Conservation (phyloP, 73 alveolate species). For the Symbiodinium pilosum region DNA sequence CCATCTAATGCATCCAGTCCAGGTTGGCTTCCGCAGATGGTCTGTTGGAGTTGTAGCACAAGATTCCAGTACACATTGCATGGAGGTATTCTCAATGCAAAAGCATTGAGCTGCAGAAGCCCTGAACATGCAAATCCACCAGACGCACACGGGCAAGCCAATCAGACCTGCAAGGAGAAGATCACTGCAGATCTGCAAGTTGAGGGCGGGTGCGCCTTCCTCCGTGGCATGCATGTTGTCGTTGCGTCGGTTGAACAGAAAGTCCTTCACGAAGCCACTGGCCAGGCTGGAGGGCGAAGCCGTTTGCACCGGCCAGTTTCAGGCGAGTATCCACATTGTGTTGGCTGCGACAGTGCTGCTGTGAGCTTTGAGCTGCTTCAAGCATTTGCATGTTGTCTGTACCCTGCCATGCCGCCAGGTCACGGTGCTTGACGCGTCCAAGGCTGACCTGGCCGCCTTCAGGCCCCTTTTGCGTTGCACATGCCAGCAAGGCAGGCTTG, state of each 20-base stretch:
- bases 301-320: slow-evolving; percentile 74
- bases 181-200: slow-evolving; percentile 76
- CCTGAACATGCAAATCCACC: too few species aligned
- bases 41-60: too few species aligned
- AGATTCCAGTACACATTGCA: too few species aligned
- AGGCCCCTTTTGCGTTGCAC: not conserved
- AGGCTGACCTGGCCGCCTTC: slow-evolving; percentile 86
- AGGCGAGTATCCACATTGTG: slow-evolving; percentile 21
- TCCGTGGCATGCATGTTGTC: not conserved
- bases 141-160: too few species aligned
- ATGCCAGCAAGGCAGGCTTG: slow-evolving; percentile 33
- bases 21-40: too few species aligned
- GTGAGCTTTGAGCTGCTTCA: not conserved
- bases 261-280: not conserved
- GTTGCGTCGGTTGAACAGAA: too few species aligned
- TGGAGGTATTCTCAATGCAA: too few species aligned
- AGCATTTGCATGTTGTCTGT: not conserved
- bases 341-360: not conserved
- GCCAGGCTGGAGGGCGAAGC: slow-evolving; percentile 81
- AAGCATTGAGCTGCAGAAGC: too few species aligned
- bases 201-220: slow-evolving; percentile 41
- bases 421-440: slow-evolving; percentile 69
- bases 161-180: too few species aligned
- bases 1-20: too few species aligned
- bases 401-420: not conserved